Evolutionary conservation across 129 eudicot species (phyloP).

Genomic region (Sambucus nigra): DNA sequence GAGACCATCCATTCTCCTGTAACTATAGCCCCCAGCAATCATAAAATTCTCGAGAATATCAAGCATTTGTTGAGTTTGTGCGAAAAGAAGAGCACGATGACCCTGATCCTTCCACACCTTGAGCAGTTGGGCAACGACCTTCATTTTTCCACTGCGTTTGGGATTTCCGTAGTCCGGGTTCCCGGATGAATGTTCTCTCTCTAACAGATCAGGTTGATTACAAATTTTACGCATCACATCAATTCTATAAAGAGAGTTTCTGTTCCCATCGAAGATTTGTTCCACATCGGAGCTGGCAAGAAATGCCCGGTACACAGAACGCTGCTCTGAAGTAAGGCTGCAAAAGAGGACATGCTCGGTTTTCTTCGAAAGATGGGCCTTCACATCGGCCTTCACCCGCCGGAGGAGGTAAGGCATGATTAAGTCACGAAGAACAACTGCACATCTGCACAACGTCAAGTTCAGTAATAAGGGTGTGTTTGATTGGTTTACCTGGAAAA

Average conservation of each 20-base stretch:
- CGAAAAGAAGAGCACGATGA: slow-evolving; percentile 85
- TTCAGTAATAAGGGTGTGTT: no score
- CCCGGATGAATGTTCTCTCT: slow-evolving; percentile 66
- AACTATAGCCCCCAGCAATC: slow-evolving; percentile 37
- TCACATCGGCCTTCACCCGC: slow-evolving; percentile 93
- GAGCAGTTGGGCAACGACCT: slow-evolving; percentile 71
- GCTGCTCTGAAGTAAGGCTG: no score
- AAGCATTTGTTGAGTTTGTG: slow-evolving; percentile 97
- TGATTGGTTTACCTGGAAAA: no score
- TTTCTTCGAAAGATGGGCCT: slow-evolving; percentile 79
- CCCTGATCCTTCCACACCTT: slow-evolving; percentile 92
- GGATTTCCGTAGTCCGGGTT: slow-evolving; percentile 88
- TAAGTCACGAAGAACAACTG: slow-evolving; percentile 86
- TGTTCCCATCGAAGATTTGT: slow-evolving; percentile 75
- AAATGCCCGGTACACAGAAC: slow-evolving; percentile 70
- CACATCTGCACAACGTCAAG: slow-evolving; percentile 56
- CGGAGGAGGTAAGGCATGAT: slow-evolving; percentile 96
- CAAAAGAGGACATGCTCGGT: slow-evolving; percentile 96
- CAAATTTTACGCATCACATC: slow-evolving; percentile 97
- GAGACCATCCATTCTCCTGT: slow-evolving; percentile 90
- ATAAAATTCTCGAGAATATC: slow-evolving; percentile 81
- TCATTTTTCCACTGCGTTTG: slow-evolving; percentile 91
- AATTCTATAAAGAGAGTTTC: slow-evolving; percentile 85
- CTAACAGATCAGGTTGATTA: slow-evolving; percentile 94
- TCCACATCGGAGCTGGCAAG: slow-evolving; percentile 99